Conservation (phyloP, 1,284 basidiomycete genomes). For the Meripilus lineatus region DNA sequence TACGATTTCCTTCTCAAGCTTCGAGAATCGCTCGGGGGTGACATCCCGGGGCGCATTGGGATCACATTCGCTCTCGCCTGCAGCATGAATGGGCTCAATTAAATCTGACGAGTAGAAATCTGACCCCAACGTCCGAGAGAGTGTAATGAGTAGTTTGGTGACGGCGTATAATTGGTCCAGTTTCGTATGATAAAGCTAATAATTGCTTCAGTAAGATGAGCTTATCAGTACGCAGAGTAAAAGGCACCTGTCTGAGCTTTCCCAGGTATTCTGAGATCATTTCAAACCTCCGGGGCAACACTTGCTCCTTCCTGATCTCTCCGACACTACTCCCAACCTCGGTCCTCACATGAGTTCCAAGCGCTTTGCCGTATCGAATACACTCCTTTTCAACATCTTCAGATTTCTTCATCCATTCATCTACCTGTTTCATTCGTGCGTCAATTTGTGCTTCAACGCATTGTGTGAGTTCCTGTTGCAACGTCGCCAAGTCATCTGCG, state of each 20-base stretch:
- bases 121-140: slow-evolving; percentile 56
- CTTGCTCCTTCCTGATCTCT: slow-evolving; percentile 55
- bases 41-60: slow-evolving; percentile 55
- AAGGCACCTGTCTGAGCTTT: slow-evolving; percentile 66
- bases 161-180: slow-evolving; percentile 69
- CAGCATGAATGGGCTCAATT: slow-evolving; percentile 39
- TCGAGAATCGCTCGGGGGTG: slow-evolving; percentile 70
- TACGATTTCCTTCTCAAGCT: slow-evolving; percentile 75
- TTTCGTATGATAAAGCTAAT: slow-evolving; percentile 73
- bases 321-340: slow-evolving; percentile 51
- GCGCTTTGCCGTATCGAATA: slow-evolving; percentile 52
- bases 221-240: background rate
- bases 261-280: slow-evolving; percentile 63
- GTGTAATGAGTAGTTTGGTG: slow-evolving; percentile 51
- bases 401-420: slow-evolving; percentile 64
- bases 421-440: slow-evolving; percentile 60
- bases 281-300: slow-evolving; percentile 65
- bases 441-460: slow-evolving; percentile 70
- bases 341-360: slow-evolving; percentile 63
- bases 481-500: slow-evolving; percentile 62
- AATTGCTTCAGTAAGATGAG: background rate
- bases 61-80: slow-evolving; percentile 38
- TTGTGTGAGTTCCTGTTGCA: slow-evolving; percentile 64
- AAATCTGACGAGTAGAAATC: slow-evolving; percentile 59
- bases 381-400: slow-evolving; percentile 58